These are phyloP conservation scores for Penicillium manginii DNA, from an alignment of 495 filamentous ascomycete genomes.

Conservation along the genomic window DNA sequence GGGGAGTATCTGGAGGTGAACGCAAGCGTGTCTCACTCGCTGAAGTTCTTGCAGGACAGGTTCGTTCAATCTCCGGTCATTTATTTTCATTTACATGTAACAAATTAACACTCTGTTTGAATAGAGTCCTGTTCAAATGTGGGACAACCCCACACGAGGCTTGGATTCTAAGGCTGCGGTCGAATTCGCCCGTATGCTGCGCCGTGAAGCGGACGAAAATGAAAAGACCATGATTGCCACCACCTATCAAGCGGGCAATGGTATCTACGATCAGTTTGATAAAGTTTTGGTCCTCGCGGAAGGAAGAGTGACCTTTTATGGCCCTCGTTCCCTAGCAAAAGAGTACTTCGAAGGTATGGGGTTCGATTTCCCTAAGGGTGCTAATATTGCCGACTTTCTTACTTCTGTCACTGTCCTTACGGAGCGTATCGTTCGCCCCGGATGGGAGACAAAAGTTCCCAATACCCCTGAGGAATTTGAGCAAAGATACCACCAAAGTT, in stretches of 20 bases:
- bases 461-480: constrained; percentile 80
- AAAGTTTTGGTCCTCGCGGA: constrained; percentile 79
- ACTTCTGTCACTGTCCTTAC: constrained; percentile 74
- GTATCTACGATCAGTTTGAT: constrained; percentile 76
- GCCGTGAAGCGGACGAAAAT: constrained; percentile 66
- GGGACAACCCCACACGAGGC: constrained; percentile 82
- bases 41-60: constrained; percentile 66
- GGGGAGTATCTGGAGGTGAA: constrained; percentile 83
- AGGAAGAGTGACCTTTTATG: constrained; percentile 80
- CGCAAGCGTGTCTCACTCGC: constrained; percentile 83
- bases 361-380: constrained; percentile 68
- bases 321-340: constrained; percentile 60
- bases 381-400: constrained; percentile 78
- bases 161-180: constrained; percentile 79
- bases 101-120: neutral
- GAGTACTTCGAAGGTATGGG: constrained; percentile 73
- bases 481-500: constrained; percentile 67
- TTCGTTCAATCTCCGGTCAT: constrained; percentile 47
- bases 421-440: constrained; percentile 66
- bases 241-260: constrained; percentile 82
- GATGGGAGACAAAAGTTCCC: constrained; percentile 68
- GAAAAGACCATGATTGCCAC: constrained; percentile 71
- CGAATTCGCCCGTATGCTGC: constrained; percentile 74
- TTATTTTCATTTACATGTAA: constrained; percentile 12
- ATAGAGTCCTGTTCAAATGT: constrained; percentile 75